Base-by-base conservation (phyloP, 2,329 filamentous ascomycete genomes). In the Monosporascus sp. region DNA sequence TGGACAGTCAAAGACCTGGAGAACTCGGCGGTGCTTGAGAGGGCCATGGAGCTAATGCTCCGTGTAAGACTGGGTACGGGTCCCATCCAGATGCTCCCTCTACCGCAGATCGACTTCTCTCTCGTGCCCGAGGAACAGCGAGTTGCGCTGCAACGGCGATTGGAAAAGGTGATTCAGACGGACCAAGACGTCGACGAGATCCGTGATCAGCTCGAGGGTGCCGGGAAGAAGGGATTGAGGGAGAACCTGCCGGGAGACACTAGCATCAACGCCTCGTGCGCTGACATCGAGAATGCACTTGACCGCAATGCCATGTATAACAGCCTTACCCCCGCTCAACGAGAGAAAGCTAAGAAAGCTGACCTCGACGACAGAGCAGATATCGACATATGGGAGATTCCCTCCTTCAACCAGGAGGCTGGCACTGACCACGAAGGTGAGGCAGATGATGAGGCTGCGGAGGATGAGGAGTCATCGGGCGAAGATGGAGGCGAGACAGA, bases 41-140 rank as follows among this genome's bases (percentile, higher is more conserved):
- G 64, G 14, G 65, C 63, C 0, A 56, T 68, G 24, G 65, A 68
- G 40, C 55, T 67, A 14, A 60, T 59, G 53, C 54, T 68, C 1
- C 62, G 64, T 4, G 57, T 65, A 4, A 54, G 58, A 1, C 56
- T 64, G 1, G 63, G 63, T 3, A 49, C 64, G 0, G 45, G 48
- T 1, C 50, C 52, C 7, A 54, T 66, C 7, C 54, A 54, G 2
- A 65, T 68, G 61, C 51, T 68, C 2, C 65, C 65, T 1, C 55
- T 60, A 6, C 65, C 65, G 0, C 55, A 61, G 27, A 63, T 65
- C 37, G 54, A 65, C 37, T 52, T 66, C 35, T 59, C 58, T 1
- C 48, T 47, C 1, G 56, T 55, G 5, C 20, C 55, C 2, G 14
- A 43, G 22, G 1, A 41, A 1, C 55, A 54, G 26, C 48, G 54